Percentiles rank a stretch among this genome's conserved stretches.
phyloP scores from a whole-genome alignment of 225 moss, liverwort and hornwort genomes.

The Anthoceros angustus region DNA sequence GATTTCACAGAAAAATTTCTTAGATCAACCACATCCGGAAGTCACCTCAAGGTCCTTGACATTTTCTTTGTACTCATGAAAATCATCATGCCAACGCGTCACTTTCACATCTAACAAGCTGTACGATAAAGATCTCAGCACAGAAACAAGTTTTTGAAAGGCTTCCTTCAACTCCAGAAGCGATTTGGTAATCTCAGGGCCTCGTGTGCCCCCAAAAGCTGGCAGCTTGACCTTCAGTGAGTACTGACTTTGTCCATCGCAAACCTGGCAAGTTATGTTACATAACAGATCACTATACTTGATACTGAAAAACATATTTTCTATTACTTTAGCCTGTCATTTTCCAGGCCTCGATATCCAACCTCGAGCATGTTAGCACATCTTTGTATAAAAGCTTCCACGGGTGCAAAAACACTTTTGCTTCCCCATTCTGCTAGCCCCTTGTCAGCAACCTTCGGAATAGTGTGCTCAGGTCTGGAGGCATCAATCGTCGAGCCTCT shows the following conservation, averaged over 20 bases:
- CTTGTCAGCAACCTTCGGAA: constrained; percentile 6
- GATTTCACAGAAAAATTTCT: neutral
- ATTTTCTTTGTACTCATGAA: constrained; percentile 49
- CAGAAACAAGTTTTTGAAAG: constrained; percentile 39
- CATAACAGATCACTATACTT: too few relatives aligned
- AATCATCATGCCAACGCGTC: constrained; percentile 68
- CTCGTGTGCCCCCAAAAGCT: constrained; percentile 55
- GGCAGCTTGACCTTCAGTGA: constrained; percentile 45
- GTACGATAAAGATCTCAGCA: constrained; percentile 44
- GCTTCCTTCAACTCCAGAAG: constrained; percentile 59
- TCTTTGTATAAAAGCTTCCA: constrained; percentile 63
- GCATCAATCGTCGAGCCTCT: constrained; percentile 1
- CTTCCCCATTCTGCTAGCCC: constrained; percentile 41
- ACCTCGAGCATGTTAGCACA: constrained; percentile 79
- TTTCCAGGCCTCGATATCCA: neutral
- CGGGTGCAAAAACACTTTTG: constrained; percentile 50
- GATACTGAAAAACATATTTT: neutral
- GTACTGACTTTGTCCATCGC: constrained; percentile 70
- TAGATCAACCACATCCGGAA: neutral
- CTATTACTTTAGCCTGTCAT: neutral
- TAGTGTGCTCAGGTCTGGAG: neutral
- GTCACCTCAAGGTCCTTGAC: constrained; percentile 49
- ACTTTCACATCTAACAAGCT: constrained; percentile 64
- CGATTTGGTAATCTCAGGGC: constrained; percentile 57
- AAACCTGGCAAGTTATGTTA: constrained; percentile 23